These are phyloP conservation scores for Colletotrichum navitas DNA, from an alignment of 2,329 filamentous ascomycete genomes.

Conservation along the genomic window DNA sequence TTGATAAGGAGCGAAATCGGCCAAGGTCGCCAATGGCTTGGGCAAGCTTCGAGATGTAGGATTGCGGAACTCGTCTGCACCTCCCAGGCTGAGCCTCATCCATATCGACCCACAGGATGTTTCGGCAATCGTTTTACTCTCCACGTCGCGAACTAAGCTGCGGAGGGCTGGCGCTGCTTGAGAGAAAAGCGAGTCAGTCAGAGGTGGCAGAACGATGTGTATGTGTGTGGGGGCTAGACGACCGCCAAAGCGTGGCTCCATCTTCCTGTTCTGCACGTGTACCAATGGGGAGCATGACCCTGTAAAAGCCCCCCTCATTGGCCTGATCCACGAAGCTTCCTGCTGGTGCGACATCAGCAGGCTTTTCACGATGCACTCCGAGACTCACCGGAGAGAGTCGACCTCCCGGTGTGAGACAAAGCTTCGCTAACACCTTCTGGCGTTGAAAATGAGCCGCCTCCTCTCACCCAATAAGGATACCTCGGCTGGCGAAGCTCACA, in stretches of 20 bases:
- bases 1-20: slow-evolving; percentile 3
- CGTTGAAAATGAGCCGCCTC: not conserved
- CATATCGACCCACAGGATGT: not conserved
- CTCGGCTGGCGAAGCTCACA: not conserved
- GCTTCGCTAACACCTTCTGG: not conserved
- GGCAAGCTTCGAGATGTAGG: not conserved
- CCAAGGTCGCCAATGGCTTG: not conserved
- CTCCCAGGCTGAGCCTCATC: slow-evolving; percentile 17
- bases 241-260: not conserved
- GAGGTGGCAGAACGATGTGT: not conserved
- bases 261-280: not conserved
- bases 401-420: not conserved
- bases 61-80: slow-evolving; percentile 11
- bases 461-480: not conserved
- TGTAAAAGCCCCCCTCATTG: slow-evolving; percentile 9
- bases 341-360: slow-evolving; percentile 16
- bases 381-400: not conserved
- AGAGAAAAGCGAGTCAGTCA: not conserved
- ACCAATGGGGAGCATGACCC: slow-evolving; percentile 2
- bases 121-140: slow-evolving; percentile 1
- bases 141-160: not conserved
- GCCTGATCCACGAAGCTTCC: slow-evolving; percentile 9
- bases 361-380: slow-evolving; percentile 21
- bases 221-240: not conserved
- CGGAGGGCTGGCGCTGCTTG: not conserved